A percentile compares a stretch with the other conserved stretches of the same genome.
Evolutionary conservation across 2,329 filamentous ascomycete species (phyloP).

Genomic region (Fusarium humuli): DNA sequence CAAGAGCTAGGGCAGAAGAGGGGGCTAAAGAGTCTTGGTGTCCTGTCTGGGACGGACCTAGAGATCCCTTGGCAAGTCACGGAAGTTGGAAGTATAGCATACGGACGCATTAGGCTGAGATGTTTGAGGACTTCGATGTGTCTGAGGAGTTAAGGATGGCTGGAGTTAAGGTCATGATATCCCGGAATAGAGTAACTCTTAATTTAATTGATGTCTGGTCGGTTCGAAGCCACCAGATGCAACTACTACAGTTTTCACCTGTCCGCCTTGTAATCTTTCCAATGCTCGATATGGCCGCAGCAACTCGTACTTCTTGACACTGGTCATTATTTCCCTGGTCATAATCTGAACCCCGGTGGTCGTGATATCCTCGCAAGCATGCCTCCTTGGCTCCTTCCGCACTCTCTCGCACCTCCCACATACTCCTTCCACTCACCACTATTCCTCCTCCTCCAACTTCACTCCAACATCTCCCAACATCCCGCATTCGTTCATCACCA

Average conservation of each 20-base stretch:
- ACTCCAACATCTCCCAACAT: not conserved
- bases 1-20: conserved; percentile 28
- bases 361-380: not conserved
- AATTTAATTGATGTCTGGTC: not conserved
- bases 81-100: conserved; percentile 31
- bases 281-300: too few species aligned
- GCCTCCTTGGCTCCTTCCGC: not conserved
- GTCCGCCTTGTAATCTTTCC: too few species aligned
- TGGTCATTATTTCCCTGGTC: not conserved
- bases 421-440: not conserved
- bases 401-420: not conserved
- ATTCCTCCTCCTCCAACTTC: not conserved
- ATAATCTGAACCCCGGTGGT: not conserved
- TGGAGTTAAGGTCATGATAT: not conserved
- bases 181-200: not conserved
- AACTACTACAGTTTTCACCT: not conserved
- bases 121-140: not conserved
- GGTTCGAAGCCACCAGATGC: not conserved
- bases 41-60: conserved; percentile 41
- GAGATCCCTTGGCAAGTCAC: conserved; percentile 31
- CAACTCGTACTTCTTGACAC: too few species aligned
- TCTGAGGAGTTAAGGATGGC: not conserved
- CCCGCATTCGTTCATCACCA: not conserved
- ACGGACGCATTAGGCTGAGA: conserved; percentile 5
- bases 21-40: conserved; percentile 39